These are phyloP conservation scores for Talaromyces amestolkiae DNA, from an alignment of 2,329 filamentous ascomycete species.

Conservation along the genomic window DNA sequence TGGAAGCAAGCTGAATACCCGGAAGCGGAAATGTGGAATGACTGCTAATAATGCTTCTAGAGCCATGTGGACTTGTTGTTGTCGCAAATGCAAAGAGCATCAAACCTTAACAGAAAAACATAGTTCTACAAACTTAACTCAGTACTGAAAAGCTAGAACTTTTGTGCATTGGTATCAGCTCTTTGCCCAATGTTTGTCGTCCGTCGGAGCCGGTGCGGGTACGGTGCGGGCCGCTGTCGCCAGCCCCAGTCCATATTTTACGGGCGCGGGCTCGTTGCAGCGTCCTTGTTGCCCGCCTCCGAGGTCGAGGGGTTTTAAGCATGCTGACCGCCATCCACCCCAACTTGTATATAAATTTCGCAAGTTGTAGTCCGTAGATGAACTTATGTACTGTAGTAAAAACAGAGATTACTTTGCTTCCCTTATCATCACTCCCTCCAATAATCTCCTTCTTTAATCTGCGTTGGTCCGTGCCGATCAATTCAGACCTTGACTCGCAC, in stretches of 20 bases:
- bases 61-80: background rate
- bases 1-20: background rate
- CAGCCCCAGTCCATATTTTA: background rate
- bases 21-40: background rate
- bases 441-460: background rate
- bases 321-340: background rate
- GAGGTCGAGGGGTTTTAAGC: background rate
- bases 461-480: background rate
- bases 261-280: background rate
- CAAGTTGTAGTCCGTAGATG: background rate
- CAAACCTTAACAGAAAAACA: no score
- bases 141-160: no score
- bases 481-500: background rate
- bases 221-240: background rate
- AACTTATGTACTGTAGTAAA: background rate
- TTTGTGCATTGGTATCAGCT: no score
- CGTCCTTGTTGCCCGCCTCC: background rate
- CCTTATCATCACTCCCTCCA: background rate
- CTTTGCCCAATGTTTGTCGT: background rate
- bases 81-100: background rate
- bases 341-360: conserved; percentile 2
- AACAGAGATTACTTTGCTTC: background rate
- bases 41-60: background rate
- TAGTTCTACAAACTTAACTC: no score
- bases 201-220: background rate